Base-by-base conservation (phyloP, 345 rosid genomes). In the Zanthoxylum bungeanum region DNA sequence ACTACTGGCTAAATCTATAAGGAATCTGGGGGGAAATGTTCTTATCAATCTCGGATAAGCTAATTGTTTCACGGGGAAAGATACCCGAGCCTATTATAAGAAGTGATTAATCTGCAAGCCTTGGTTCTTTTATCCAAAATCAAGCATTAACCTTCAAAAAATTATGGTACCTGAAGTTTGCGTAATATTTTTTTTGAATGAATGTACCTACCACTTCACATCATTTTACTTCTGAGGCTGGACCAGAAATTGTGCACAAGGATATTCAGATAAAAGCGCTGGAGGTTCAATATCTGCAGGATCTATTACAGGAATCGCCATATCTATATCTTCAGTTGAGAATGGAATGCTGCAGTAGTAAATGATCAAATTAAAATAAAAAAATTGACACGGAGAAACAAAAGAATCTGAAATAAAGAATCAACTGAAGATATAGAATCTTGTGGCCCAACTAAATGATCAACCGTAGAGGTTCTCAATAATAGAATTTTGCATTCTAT, bases 311-410 rank as follows among this genome's bases (percentile, higher is more conserved):
- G 98, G 98, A 72, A 95, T 89, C 7, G 98, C 97, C 80, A 84
- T 91, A 72, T 92, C 99, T 78, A 94, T 89, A 77, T 92, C 98
- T 73, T 92, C 99, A 1, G 92, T 88, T 9, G 97, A 95, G 84
- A 92, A 92, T 1, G 99, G 99, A 71, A 95, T 92, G 87, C 99
- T 95, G 87, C 85, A 75, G 37, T 57, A 58, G 66, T 39, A 40
- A 37, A 58, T 7, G 30, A n/a, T 30, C 5, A 53, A 27, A n/a
- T 49, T 49, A 63, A n/a, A n/a, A 7, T n/a, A 7, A 57, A 51
- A 36, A 12, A 36, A n/a, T n/a, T 37, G 14, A 2, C 5, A 14
- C 44, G n/a, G 36, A 55, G 34, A 19, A 22, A 64, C 39, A 53
- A 37, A 40, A 39, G 28, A 21, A 28, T 30, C 6, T 11, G 7